Percentiles rank a stretch among this genome's conserved stretches.
phyloP scores from a whole-genome alignment of 192 early-diverging fungal species.

The Spizellomyces sp. region DNA sequence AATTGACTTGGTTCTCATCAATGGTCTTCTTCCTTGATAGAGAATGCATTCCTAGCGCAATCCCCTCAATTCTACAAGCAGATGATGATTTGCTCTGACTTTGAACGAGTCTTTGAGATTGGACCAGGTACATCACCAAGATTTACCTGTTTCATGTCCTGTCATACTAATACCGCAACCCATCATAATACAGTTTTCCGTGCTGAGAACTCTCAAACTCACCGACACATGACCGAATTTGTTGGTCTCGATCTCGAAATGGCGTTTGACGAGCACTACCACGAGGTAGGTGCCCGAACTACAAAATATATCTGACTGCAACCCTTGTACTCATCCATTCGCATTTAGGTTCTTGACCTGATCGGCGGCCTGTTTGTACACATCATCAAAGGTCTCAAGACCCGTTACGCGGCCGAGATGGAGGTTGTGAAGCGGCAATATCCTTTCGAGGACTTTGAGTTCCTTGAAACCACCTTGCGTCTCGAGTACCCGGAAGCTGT shows the following conservation, averaged over 20 bases:
- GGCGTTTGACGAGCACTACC: constrained; percentile 99
- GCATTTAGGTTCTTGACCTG: constrained; percentile 66
- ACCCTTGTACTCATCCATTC: not conserved
- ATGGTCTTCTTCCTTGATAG: constrained; percentile 30
- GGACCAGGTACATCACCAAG: constrained; percentile 53
- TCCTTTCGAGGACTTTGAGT: constrained; percentile 89
- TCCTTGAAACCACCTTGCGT: constrained; percentile 77
- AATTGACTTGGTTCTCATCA: constrained; percentile 21
- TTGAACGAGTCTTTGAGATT: constrained; percentile 98
- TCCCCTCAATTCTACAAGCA: constrained; percentile 99
- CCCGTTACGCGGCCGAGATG: constrained; percentile 79
- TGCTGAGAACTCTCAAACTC: constrained; percentile 96
- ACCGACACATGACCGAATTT: constrained; percentile 99
- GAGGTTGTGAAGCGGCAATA: constrained; percentile 86
- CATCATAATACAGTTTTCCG: constrained; percentile 76
- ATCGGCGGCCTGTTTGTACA: constrained; percentile 90
- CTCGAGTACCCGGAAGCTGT: constrained; percentile 91
- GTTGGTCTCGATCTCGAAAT: constrained; percentile 98
- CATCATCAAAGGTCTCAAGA: constrained; percentile 89
- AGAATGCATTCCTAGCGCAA: constrained; percentile 90
- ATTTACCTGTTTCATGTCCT: not conserved
- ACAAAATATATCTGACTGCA: not conserved
- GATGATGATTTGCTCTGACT: constrained; percentile 96
- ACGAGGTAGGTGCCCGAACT: constrained; percentile 70
- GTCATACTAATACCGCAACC: constrained; percentile 1